Conservation (phyloP, 768 basidiomycete species). For the Suillus paluster region DNA sequence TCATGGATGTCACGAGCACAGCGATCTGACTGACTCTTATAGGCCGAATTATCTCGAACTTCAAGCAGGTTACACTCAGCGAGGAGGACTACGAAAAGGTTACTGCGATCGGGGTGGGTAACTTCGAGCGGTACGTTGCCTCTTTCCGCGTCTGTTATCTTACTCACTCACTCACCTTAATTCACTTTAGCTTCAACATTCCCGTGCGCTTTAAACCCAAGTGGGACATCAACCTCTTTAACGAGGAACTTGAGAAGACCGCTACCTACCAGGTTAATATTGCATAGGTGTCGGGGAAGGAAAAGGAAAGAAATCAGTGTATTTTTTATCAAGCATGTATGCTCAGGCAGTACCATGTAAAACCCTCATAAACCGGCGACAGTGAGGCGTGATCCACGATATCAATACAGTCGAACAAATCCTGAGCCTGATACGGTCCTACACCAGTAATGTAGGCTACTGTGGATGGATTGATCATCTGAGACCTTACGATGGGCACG, state of each 20-base stretch:
- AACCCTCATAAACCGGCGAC: background rate
- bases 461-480: background rate
- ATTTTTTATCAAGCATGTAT: background rate
- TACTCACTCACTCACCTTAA: background rate
- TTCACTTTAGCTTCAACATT: constrained; percentile 50
- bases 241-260: constrained; percentile 57
- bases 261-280: constrained; percentile 39
- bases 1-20: background rate
- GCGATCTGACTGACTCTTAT: background rate
- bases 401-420: background rate
- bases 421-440: background rate
- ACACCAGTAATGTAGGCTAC: background rate
- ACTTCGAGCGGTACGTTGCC: constrained; percentile 37
- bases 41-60: constrained; percentile 76
- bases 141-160: background rate
- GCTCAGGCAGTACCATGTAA: background rate
- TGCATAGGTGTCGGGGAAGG: constrained; percentile 15
- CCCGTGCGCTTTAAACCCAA: constrained; percentile 60
- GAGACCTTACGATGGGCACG: no score
- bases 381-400: background rate
- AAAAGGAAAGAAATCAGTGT: background rate
- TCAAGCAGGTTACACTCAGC: constrained; percentile 71
- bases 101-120: constrained; percentile 43
- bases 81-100: constrained; percentile 66
- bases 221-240: constrained; percentile 79